phyloP scores from a whole-genome alignment of 169 alveolate genomes.

The Eimeria acervulina region DNA sequence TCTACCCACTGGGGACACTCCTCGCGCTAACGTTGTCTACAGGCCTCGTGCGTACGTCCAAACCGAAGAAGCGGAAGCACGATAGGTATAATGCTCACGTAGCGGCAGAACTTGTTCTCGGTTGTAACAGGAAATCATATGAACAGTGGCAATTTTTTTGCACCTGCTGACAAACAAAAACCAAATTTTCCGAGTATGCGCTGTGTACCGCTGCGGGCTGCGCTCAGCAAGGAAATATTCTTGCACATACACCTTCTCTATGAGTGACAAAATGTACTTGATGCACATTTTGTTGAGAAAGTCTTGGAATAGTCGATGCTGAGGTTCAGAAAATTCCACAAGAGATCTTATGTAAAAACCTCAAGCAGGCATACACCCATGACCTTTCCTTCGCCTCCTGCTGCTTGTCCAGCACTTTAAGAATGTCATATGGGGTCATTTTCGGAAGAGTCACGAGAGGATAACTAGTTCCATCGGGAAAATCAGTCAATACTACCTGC shows the following conservation, averaged over 20 bases:
- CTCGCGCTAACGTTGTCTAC: not conserved
- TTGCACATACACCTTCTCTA: not conserved
- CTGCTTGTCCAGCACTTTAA: conserved; percentile 65
- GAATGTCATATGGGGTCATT: conserved; percentile 80
- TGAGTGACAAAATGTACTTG: not conserved
- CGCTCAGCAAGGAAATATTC: not conserved
- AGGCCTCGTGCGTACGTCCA: too few relatives aligned
- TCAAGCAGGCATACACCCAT: conserved; percentile 5
- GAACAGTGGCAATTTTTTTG: not conserved
- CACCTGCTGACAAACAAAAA: not conserved
- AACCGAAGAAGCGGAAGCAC: not conserved
- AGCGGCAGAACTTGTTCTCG: not conserved
- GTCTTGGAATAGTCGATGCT: not conserved
- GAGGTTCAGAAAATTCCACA: conserved; percentile 38
- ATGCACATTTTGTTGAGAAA: not conserved
- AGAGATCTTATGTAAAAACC: not conserved
- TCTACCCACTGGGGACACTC: not conserved
- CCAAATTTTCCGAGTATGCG: not conserved
- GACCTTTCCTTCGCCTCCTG: conserved; percentile 20
- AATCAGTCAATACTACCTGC: conserved; percentile 57
- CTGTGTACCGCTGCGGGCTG: not conserved
- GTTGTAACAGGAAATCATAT: not conserved
- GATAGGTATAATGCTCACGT: not conserved
- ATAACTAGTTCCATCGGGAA: conserved; percentile 72
- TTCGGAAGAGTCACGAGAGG: conserved; percentile 80